Evolutionary conservation across 352 stramenopile species (phyloP).

Genomic region (Pythium utonaiense): DNA sequence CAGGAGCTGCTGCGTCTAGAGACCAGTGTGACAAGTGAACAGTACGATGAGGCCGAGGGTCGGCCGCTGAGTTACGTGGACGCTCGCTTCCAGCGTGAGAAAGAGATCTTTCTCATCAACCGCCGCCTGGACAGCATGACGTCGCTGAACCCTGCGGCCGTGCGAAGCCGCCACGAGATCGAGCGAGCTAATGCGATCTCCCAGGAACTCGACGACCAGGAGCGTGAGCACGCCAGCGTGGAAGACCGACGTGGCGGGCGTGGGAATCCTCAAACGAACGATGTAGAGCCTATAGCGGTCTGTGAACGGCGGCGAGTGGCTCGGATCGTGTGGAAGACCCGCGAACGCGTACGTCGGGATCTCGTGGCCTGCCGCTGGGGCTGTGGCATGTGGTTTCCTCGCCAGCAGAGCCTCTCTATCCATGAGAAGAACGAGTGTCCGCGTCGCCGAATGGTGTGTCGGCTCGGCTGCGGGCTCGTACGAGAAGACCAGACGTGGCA

Average conservation of each 20-base stretch:
- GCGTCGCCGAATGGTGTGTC: conserved; percentile 60
- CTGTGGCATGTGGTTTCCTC: conserved; percentile 51
- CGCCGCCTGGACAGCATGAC: conserved; percentile 34
- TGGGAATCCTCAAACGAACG: conserved; percentile 4
- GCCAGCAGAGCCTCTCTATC: conserved; percentile 32
- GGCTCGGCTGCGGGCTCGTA: conserved; percentile 53
- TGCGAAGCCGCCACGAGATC: conserved; percentile 37
- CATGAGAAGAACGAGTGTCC: conserved; percentile 60
- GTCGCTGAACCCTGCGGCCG: conserved; percentile 32
- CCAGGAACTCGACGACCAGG: conserved; percentile 40
- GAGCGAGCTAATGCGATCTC: conserved; percentile 36
- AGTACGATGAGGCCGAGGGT: conserved; percentile 35
- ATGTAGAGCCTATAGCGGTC: conserved; percentile 6
- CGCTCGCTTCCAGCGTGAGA: conserved; percentile 52
- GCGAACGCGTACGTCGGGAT: conserved; percentile 33
- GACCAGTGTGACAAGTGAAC: conserved; percentile 49
- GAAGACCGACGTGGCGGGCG: conserved; percentile 44
- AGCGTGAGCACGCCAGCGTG: conserved; percentile 39
- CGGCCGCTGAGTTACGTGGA: conserved; percentile 55
- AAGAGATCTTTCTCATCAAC: conserved; percentile 46
- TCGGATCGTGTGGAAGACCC: conserved; percentile 42
- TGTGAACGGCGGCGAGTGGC: conserved; percentile 54
- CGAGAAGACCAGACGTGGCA: conserved; percentile 49
- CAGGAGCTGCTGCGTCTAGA: conserved; percentile 45
- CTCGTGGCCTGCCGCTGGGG: conserved; percentile 54